Evolutionary conservation across 169 alveolate genomes (phyloP), one percentile per base, ranked within the genome.

Genomic region (Besnoitia besnoiti): DNA sequence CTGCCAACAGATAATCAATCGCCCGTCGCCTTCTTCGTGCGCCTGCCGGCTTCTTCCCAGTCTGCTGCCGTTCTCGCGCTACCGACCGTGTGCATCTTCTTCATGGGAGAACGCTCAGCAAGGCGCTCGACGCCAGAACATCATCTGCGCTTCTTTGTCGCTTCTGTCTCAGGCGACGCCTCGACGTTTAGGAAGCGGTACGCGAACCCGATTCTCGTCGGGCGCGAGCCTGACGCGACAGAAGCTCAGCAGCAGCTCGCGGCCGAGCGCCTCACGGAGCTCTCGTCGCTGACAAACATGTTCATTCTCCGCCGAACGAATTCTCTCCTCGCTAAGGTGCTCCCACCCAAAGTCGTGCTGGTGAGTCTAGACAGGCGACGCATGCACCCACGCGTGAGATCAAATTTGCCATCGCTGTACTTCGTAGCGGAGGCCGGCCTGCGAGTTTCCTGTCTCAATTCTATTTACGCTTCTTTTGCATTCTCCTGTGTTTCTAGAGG

Each of bases 171-270:
- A 90, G 93, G 93, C 33, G 93, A 90, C 50, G 93, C 90, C 42
- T 62, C 85, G 73, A 92, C 90, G 19, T 92, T 92, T 55, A 90
- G 94, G 30, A 85, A 27, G 59, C 62, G 94, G 47, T 93, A 85
- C 77, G 92, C 92, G 0, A 96, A 96, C 80, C 99, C 99, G 0
- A 97, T 97, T 51, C 80, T 97, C 39, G 93, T 94, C 42, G 99
- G 99, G 1, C 91, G 99, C 87, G 98, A 97, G 62, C 98, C 98
- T n/a, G 98, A 97, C 76, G 98, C 98, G n/a, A 94, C 98, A 30
- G 97, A 94, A 51, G 94, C 93, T 47, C 98, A 97, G 90, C 98
- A 97, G 94, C 95, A 96, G 44, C 93, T 97, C 75, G 99, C 98
- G 21, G 93, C 95, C 5, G 98, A 96, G 62, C 73, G 99, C 44